Percentiles rank a stretch among this genome's conserved stretches.
phyloP scores from a whole-genome alignment of 2,329 filamentous ascomycete genomes.

The Ophiostoma perfectum region DNA sequence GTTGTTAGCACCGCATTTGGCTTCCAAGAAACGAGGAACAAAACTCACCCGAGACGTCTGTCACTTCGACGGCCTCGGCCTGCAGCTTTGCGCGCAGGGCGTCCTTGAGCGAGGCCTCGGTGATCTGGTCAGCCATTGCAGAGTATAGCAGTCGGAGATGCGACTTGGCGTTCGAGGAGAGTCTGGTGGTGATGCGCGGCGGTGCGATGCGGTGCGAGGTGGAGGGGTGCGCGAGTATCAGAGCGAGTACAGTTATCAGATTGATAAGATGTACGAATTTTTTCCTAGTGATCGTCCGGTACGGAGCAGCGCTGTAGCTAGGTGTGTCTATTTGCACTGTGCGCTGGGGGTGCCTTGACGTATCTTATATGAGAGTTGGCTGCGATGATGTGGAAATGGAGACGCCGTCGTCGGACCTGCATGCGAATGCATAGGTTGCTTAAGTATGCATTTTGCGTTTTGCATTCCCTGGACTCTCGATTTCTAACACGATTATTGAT shows the following conservation, averaged over 20 bases:
- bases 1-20: not conserved
- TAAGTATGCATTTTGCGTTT: no score
- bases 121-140: constrained; percentile 56
- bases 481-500: not conserved
- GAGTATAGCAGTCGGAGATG: not conserved
- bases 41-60: constrained; percentile 79
- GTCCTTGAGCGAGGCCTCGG: constrained; percentile 62
- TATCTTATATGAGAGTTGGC: not conserved
- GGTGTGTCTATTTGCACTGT: not conserved
- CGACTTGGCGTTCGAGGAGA: not conserved
- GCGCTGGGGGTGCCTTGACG: not conserved
- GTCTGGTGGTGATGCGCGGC: not conserved
- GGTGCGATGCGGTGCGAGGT: not conserved
- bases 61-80: constrained; percentile 77
- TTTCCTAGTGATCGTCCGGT: not conserved
- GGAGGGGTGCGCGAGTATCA: not conserved
- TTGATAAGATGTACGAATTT: constrained; percentile 24
- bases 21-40: not conserved
- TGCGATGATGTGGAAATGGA: no score
- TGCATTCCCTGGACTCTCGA: not conserved
- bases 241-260: constrained; percentile 21
- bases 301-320: not conserved
- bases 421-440: no score
- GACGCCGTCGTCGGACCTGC: no score
- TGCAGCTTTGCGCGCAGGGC: constrained; percentile 65